Base-by-base conservation (phyloP, 495 filamentous ascomycete species). In the Mytilinidion resinicola region DNA sequence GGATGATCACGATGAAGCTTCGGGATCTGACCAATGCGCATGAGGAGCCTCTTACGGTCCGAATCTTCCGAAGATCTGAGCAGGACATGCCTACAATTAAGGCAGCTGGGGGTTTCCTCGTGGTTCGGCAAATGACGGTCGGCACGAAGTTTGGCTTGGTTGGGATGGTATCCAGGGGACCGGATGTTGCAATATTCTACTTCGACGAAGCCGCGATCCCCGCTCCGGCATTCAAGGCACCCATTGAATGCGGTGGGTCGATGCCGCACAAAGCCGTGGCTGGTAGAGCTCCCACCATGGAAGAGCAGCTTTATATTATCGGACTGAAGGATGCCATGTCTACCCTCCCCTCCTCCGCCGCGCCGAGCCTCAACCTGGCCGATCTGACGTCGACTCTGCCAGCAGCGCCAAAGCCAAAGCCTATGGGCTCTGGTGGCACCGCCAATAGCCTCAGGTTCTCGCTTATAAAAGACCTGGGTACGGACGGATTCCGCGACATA, bases 381-480 rank as follows among this genome's bases (percentile, higher is more conserved):
- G 12, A 10, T 21, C 20, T 25, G 21, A 9, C 17, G 46, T 14
- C 46, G 2, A 30, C 3, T 6, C 25, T 30, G 6, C 25, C 25
- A 8, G 25, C 46, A 9, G 39, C 4, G 2, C 19, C 15, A 8
- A 2, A 25, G 33, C 3, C 46, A 49, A 49, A 25, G 6, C 7
- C 14, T 21, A 17, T 6, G 12, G 15, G 15, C 21, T 21, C 21
- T 1, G 46, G 19, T 30, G 21, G 21, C 9, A 6, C 9, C 20
- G 25, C 15, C n/a, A 38, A n/a, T 11, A 36, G 10, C 4, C 19
- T 78, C 3, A 90, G 86, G 54, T 86, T 87, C 60, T 70, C 74
- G 36, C 75, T 86, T 0, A 74, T 96, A 51, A 78, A 85, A 60
- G 83, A 90, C 68, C 69, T 90, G 14, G 57, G 77, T 42, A 69